phyloP scores from a whole-genome alignment of 2,329 filamentous ascomycete genomes.

The Talaromyces sp. region DNA sequence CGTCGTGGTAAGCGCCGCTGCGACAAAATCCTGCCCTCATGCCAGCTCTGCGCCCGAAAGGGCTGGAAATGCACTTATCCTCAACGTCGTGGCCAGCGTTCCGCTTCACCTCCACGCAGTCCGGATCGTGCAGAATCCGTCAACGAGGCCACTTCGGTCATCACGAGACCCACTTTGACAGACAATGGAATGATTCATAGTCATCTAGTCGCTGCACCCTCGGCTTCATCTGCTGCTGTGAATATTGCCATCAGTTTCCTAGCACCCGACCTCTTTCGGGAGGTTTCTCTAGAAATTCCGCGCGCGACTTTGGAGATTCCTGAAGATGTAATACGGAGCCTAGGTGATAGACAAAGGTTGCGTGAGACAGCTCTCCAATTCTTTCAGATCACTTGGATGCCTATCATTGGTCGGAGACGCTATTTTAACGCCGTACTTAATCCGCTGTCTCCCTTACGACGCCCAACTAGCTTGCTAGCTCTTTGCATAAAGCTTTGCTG shows the following conservation, averaged over 20 bases:
- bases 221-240: not conserved
- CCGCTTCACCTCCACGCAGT: not conserved
- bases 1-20: slow-evolving; percentile 14
- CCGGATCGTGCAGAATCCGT: not conserved
- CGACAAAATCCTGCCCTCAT: slow-evolving; percentile 10
- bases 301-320: slow-evolving; percentile 7
- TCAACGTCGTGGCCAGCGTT: slow-evolving; percentile 10
- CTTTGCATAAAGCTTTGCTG: slow-evolving; percentile 12
- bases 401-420: not conserved
- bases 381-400: slow-evolving; percentile 13
- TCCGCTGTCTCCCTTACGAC: slow-evolving; percentile 3
- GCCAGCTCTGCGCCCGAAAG: slow-evolving; percentile 11
- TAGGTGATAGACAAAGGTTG: not conserved
- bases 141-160: not conserved
- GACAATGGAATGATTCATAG: not conserved
- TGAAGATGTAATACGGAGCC: not conserved
- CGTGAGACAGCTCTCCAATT: slow-evolving; percentile 2
- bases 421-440: slow-evolving; percentile 4
- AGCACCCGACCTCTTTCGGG: slow-evolving; percentile 8
- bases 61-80: slow-evolving; percentile 11
- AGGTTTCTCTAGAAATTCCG: slow-evolving; percentile 1
- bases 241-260: slow-evolving; percentile 8
- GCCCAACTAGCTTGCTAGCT: slow-evolving; percentile 3
- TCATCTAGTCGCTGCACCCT: not conserved
- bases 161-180: not conserved